Evolutionary conservation across 805 yeast genomes (phyloP).

Genomic region (Komagataella pseudopastoris): DNA sequence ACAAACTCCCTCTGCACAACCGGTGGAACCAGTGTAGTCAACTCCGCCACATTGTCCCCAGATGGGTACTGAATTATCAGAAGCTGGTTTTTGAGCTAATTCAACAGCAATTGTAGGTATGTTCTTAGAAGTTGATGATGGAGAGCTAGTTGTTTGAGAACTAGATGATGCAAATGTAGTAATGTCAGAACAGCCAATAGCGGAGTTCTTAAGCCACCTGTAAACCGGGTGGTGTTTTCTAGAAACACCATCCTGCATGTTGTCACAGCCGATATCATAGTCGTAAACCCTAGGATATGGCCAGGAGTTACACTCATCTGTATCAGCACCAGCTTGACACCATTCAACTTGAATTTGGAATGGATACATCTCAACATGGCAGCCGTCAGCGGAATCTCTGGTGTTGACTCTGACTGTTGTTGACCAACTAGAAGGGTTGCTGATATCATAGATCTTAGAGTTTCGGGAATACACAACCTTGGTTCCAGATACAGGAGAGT

Average conservation of each 20-base stretch:
- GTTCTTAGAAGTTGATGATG: neutral
- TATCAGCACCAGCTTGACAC: conserved; percentile 2
- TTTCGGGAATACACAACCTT: conserved; percentile 13
- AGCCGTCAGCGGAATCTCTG: conserved; percentile 2
- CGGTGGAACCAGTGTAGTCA: neutral
- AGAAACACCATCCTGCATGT: neutral
- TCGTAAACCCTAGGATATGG: neutral
- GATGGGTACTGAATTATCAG: neutral
- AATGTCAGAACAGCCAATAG: neutral
- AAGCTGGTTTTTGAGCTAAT: too few species aligned
- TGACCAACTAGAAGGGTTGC: conserved; percentile 13
- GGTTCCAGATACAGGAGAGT: conserved; percentile 12
- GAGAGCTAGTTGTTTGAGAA: neutral
- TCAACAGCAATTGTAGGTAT: too few species aligned
- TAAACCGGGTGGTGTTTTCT: neutral
- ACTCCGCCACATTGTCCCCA: neutral
- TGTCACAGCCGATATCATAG: neutral
- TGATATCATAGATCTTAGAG: conserved; percentile 8
- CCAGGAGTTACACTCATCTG: neutral
- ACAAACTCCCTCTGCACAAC: neutral
- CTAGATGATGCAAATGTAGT: neutral
- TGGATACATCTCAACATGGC: conserved; percentile 10
- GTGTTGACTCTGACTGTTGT: conserved; percentile 14
- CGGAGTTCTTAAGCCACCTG: neutral
- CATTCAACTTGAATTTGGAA: conserved; percentile 19